These are phyloP conservation scores for Glaciozyma martinii DNA, from an alignment of 768 basidiomycete species.

Conservation along the genomic window DNA sequence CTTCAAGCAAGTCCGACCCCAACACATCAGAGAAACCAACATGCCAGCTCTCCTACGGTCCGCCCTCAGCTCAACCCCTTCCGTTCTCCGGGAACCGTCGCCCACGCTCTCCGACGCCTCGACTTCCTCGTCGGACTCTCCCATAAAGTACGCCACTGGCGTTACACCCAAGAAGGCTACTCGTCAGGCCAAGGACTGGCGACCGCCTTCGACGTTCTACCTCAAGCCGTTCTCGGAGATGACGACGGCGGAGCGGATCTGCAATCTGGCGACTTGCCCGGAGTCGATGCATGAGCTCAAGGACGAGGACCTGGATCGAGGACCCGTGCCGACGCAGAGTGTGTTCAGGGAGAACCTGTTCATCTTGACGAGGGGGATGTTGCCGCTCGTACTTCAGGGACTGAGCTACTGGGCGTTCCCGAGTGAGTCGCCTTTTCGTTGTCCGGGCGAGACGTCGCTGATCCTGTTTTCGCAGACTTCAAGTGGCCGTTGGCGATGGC, in stretches of 20 bases:
- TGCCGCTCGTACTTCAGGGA: conserved; percentile 9
- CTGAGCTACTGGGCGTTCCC: conserved; percentile 2
- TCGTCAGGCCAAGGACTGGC: background rate
- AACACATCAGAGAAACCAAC: too few species aligned
- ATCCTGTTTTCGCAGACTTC: background rate
- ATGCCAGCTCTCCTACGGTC: too few species aligned
- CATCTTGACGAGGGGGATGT: conserved; percentile 9
- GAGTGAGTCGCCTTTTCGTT: background rate
- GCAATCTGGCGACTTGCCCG: conserved; percentile 21
- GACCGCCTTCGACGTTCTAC: background rate
- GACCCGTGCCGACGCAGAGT: conserved; percentile 4
- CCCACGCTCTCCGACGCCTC: too few species aligned
- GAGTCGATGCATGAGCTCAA: conserved; percentile 15
- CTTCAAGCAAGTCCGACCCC: too few species aligned
- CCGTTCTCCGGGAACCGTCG: too few species aligned
- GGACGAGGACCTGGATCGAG: conserved; percentile 18
- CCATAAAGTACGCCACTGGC: too few species aligned
- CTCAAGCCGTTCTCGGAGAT: conserved; percentile 18
- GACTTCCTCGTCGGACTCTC: too few species aligned
- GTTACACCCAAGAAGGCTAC: background rate
- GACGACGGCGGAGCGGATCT: conserved; percentile 14
- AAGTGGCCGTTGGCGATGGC: conserved; percentile 16
- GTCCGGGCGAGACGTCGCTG: background rate
- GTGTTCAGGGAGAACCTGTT: conserved; percentile 13
- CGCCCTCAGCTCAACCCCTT: too few species aligned